phyloP scores from a whole-genome alignment of 345 rosid genomes.

The Gossypium thurberi region DNA sequence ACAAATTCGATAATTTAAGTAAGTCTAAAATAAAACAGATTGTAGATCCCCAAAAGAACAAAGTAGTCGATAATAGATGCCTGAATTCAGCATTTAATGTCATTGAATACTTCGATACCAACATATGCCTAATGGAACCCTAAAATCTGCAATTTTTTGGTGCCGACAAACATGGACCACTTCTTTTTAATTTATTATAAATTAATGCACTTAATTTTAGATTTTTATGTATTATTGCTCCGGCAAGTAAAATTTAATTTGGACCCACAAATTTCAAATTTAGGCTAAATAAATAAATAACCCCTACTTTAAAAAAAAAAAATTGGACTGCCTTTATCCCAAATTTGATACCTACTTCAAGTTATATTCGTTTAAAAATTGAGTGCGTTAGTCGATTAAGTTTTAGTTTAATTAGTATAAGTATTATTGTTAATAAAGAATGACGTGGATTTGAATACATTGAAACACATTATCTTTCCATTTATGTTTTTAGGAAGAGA shows the following conservation, averaged over 20 bases:
- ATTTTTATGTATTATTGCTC: neutral
- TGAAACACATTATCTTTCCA: accelerated
- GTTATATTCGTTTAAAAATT: too few relatives aligned
- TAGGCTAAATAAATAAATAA: neutral
- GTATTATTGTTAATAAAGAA: accelerated
- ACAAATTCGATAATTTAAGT: too few relatives aligned
- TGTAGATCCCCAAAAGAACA: neutral
- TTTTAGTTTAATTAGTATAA: too few relatives aligned
- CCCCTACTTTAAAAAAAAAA: too few relatives aligned
- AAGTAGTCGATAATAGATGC: neutral
- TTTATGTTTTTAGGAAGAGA: too few relatives aligned
- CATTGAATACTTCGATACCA: neutral
- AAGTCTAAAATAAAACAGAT: too few relatives aligned
- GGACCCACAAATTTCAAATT: neutral
- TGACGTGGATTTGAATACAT: accelerated
- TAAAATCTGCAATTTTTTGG: neutral
- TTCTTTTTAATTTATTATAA: neutral
- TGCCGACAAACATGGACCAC: neutral
- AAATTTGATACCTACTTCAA: neutral
- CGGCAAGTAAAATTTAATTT: neutral
- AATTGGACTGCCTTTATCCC: neutral
- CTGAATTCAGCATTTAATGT: neutral
- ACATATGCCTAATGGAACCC: neutral
- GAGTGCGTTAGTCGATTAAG: too few relatives aligned
- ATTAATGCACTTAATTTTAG: neutral